These are phyloP conservation scores for Dioscorea dumetorum DNA, from an alignment of 106 monocot species.

Conservation along the genomic window DNA sequence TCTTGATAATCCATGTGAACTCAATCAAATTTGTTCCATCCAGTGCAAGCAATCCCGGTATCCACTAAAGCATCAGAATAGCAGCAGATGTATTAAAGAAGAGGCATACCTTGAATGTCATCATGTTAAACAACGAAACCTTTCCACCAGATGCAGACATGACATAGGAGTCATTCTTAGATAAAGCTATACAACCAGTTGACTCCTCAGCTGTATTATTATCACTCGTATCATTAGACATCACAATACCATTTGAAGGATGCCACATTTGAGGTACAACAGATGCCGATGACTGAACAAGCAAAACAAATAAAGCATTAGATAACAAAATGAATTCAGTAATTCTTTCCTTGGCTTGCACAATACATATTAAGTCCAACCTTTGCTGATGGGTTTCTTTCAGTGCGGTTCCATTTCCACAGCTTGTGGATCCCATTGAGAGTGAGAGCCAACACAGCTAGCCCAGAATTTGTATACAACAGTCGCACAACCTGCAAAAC, in stretches of 20 bases:
- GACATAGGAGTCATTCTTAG: constrained; percentile 78
- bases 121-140: constrained; percentile 70
- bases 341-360: not conserved
- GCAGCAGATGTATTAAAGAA: not conserved
- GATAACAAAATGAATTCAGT: not conserved
- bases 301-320: constrained; percentile 3
- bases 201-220: constrained; percentile 36
- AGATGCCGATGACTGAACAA: constrained; percentile 30
- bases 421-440: constrained; percentile 57
- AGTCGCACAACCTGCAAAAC: constrained; percentile 32
- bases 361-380: constrained; percentile 6
- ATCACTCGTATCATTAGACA: constrained; percentile 47
- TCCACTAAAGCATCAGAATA: not conserved
- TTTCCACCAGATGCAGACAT: constrained; percentile 84
- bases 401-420: constrained; percentile 67
- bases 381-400: constrained; percentile 47
- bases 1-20: no score
- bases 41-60: no score
- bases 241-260: constrained; percentile 45
- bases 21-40: no score
- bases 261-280: constrained; percentile 53
- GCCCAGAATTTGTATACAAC: constrained; percentile 62
- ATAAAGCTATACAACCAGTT: constrained; percentile 54
- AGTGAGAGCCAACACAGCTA: constrained; percentile 51
- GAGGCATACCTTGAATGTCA: constrained; percentile 57